These are phyloP conservation scores for Theileria luwenshuni DNA, from an alignment of 169 alveolate genomes.

Conservation along the genomic window DNA sequence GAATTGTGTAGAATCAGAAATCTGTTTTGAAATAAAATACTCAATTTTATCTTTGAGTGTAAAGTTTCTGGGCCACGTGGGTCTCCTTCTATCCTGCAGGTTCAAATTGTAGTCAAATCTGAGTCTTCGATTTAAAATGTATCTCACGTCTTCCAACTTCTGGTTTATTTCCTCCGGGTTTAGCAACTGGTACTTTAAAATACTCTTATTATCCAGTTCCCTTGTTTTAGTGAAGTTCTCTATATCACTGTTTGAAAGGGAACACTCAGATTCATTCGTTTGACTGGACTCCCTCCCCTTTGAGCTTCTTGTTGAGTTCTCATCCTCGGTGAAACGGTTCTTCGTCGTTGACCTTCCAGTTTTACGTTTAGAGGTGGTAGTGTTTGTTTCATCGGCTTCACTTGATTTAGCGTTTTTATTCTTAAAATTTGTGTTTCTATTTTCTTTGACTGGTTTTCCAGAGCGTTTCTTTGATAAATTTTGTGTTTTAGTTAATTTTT, in stretches of 20 bases:
- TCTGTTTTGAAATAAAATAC: slow-evolving; percentile 59
- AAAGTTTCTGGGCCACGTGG: slow-evolving; percentile 69
- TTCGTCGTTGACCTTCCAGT: not conserved
- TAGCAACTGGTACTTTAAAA: too few species aligned
- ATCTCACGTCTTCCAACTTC: not conserved
- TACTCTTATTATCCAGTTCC: not conserved
- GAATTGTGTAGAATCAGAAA: slow-evolving; percentile 71
- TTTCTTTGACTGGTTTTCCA: too few species aligned
- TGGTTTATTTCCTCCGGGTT: not conserved
- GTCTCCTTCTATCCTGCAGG: slow-evolving; percentile 60
- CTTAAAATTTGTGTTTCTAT: too few species aligned
- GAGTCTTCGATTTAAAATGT: not conserved
- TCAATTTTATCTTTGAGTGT: slow-evolving; percentile 69
- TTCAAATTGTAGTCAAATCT: not conserved
- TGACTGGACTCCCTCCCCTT: not conserved
- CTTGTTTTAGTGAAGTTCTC: not conserved
- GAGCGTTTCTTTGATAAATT: too few species aligned
- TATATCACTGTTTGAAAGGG: not conserved
- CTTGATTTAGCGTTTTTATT: too few species aligned
- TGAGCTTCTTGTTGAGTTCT: not conserved
- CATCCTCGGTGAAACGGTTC: not conserved
- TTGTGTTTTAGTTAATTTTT: too few species aligned
- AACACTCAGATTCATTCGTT: not conserved
- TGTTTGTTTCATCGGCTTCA: too few species aligned
- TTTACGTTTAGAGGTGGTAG: not conserved